Percentiles rank a stretch among this genome's conserved stretches.
These are phyloP conservation scores for Dissophora globulifera DNA, from an alignment of 192 early-diverging fungal species.

Conservation along the genomic window DNA sequence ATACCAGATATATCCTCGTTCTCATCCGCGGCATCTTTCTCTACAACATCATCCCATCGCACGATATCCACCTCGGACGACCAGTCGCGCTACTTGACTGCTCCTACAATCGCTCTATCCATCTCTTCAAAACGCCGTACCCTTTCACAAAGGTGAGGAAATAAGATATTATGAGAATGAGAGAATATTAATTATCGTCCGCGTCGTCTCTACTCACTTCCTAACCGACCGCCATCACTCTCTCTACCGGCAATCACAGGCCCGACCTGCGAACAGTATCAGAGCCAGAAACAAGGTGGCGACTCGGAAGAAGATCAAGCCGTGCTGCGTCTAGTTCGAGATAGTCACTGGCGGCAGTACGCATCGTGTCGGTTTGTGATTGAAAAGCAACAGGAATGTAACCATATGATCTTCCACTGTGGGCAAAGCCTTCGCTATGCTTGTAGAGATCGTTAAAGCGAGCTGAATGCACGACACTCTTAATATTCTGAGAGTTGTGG, in stretches of 20 bases:
- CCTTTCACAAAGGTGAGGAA: slow-evolving; percentile 47
- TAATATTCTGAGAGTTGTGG: slow-evolving; percentile 39
- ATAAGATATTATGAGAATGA: no score
- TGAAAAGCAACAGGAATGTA: slow-evolving; percentile 45
- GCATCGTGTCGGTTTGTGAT: slow-evolving; percentile 51
- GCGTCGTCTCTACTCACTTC: no score
- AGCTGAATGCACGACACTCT: slow-evolving; percentile 39
- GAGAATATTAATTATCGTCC: no score
- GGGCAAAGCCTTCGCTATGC: slow-evolving; percentile 50
- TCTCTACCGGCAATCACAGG: slow-evolving; percentile 4
- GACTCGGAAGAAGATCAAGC: slow-evolving; percentile 46
- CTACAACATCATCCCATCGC: no score
- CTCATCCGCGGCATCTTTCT: slow-evolving; percentile 1
- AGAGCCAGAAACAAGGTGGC: slow-evolving; percentile 14
- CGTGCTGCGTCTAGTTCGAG: slow-evolving; percentile 38
- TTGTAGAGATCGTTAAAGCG: slow-evolving; percentile 34
- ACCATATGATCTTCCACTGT: slow-evolving; percentile 52
- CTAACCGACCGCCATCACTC: no score
- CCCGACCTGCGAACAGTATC: slow-evolving; percentile 37
- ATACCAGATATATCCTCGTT: not conserved
- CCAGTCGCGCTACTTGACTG: not conserved
- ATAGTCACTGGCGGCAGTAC: slow-evolving; percentile 48
- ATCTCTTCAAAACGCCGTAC: slow-evolving; percentile 43
- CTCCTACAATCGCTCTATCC: slow-evolving; percentile 22
- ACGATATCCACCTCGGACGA: no score